Evolutionary conservation across 2,329 filamentous ascomycete species (phyloP), one percentile per base, ranked within the genome.

Genomic region (Colletotrichum viniferum): DNA sequence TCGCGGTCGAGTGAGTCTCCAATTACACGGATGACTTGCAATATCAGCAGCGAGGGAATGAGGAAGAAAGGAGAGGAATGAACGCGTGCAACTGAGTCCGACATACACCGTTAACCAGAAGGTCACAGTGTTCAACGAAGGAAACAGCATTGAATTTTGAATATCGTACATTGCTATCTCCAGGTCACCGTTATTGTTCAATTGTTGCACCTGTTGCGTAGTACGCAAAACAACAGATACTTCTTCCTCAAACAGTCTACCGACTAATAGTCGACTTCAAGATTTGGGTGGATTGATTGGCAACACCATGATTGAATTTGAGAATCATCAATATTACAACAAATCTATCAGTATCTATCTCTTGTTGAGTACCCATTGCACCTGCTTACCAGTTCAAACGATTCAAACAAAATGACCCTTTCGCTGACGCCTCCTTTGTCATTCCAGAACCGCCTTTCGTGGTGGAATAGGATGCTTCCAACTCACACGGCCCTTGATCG

Each of bases 211-310:
- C 1, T 43, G 18, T n/a, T 43, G 38, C 38, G 38, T 0, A 43
- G 8, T 0, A 2, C 18, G 18, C 18, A n/a, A n/a, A 43, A n/a
- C 38, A n/a, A n/a, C 1, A 43, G 0, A n/a, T 10, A n/a, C 38
- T 9, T 43, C 0, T 16, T 16, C 2, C 14, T 16, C 14, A 16
- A 5, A 1, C 8, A 43, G n/a, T n/a, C 18, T n/a, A 6, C 9
- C 38, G 18, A 43, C 18, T 10, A 6, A n/a, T n/a, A n/a, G 12
- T n/a, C 9, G 18, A 3, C 34, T 36, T 16, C 0, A 43, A 43
- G 38, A 6, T 5, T 4, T 43, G 2, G 38, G 18, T 43, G 18
- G 18, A n/a, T 43, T 6, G 3, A n/a, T 2, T 43, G 38, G 18
- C 38, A 43, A 1, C 5, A 10, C 8, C 18, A 43, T 43, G 4